Evolutionary conservation across 352 stramenopile genomes (phyloP), one percentile per base, ranked within the genome.

Genomic region (Pythium sukuiense): DNA sequence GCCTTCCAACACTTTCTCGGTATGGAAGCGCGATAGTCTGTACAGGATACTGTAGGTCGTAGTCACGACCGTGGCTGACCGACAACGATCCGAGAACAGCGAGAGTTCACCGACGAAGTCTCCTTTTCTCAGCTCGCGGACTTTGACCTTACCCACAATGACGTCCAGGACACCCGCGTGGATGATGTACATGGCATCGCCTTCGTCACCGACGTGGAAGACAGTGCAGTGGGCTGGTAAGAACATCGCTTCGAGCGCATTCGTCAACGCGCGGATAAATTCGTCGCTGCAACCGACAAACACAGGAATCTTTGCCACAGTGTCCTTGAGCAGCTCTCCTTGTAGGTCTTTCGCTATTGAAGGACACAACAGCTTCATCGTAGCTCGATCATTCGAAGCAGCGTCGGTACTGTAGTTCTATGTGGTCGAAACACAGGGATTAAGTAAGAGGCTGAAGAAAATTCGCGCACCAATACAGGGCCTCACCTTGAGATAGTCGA

Each of bases 41-140:
- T 90, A 93, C 0, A 93, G 72, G 24, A 88, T 82, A 7, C 74
- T 81, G 55, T 89, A 93, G 1, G 85, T 93, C 0, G 71, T 80
- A 0, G 85, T 88, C n/a, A 85, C 62, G 12, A 93, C 79, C 0
- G 82, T 81, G 8, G 85, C 85, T 1, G 85, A 85, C 6, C 85
- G 74, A 16, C 64, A 73, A 20, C 81, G 74, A 16, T 78, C 78
- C 0, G 83, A 90, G 32, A 94, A 91, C 0, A 94, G 69, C 0
- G 83, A 91, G 2, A 94, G 56, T 41, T 76, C 76, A 14, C 60
- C 72, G 24, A 76, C 75, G 59, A 68, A 81, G 35, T 67, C 67
- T 12, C 71, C 65, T 63, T 76, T 77, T 18, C 69, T 13, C 0
- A 79, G 61, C 52, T 83, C 75, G 0, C 73, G 67, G 9, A 79